These are phyloP conservation scores for Cladosporium sphaerospermum DNA, from an alignment of 2,329 filamentous ascomycete genomes.

Conservation along the genomic window DNA sequence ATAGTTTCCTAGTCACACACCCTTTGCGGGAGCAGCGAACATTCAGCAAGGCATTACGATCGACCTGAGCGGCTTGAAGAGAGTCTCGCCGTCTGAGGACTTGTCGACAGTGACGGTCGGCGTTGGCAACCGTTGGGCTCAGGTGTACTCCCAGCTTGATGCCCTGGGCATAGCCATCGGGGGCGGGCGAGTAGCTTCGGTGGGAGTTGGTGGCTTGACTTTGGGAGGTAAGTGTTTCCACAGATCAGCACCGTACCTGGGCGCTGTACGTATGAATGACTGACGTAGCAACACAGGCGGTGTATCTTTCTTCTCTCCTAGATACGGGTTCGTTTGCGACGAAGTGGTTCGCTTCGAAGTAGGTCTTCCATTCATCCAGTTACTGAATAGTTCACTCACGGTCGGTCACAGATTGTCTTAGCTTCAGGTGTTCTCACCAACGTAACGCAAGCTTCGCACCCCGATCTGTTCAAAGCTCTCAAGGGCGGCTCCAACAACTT, in stretches of 20 bases:
- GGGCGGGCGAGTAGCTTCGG: slow-evolving; percentile 39
- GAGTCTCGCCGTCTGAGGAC: slow-evolving; percentile 30
- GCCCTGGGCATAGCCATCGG: slow-evolving; percentile 35
- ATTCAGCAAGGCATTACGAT: slow-evolving; percentile 32
- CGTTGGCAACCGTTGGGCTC: slow-evolving; percentile 40
- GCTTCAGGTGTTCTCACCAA: slow-evolving; percentile 34
- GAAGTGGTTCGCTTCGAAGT: slow-evolving; percentile 32
- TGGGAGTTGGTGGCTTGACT: slow-evolving; percentile 41
- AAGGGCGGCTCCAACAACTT: slow-evolving; percentile 41
- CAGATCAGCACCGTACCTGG: too few species aligned
- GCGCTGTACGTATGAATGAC: background rate
- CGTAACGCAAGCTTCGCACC: slow-evolving; percentile 38
- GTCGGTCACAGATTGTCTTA: slow-evolving; percentile 28
- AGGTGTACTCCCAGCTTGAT: slow-evolving; percentile 39
- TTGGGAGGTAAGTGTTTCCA: slow-evolving; percentile 28
- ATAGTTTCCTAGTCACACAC: slow-evolving; percentile 12
- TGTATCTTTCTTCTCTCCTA: slow-evolving; percentile 43
- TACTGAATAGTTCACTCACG: slow-evolving; percentile 31
- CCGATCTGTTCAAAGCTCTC: slow-evolving; percentile 44
- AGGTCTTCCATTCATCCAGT: background rate
- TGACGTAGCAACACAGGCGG: slow-evolving; percentile 34
- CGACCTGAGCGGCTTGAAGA: slow-evolving; percentile 40
- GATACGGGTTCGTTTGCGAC: slow-evolving; percentile 44
- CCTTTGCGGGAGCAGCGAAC: slow-evolving; percentile 17
- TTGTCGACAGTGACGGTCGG: slow-evolving; percentile 38